phyloP scores from a whole-genome alignment of 352 stramenopile genomes.

The Globisporangium rhizosaccharum region DNA sequence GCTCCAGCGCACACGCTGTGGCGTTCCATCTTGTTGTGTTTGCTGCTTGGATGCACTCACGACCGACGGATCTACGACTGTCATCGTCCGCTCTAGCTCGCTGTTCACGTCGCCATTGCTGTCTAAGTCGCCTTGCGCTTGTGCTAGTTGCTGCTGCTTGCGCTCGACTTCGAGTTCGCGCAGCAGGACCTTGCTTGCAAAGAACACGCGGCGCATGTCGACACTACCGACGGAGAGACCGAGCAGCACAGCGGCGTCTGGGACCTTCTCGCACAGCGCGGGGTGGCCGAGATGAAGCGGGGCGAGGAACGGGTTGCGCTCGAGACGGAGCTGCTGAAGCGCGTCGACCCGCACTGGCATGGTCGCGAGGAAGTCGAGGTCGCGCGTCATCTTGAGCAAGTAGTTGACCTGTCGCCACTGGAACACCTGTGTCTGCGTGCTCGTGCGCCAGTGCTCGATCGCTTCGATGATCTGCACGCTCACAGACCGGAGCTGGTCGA shows the following conservation, averaged over 20 bases:
- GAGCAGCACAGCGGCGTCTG: constrained; percentile 22
- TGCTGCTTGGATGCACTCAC: constrained; percentile 14
- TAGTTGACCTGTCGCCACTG: constrained; percentile 77
- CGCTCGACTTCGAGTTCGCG: constrained; percentile 29
- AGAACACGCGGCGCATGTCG: constrained; percentile 54
- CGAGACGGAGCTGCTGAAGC: constrained; percentile 40
- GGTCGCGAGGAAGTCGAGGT: constrained; percentile 52
- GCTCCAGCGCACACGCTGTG: constrained; percentile 35
- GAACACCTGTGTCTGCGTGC: constrained; percentile 34
- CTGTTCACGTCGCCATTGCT: not conserved
- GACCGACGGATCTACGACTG: constrained; percentile 4
- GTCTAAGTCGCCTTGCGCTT: not conserved
- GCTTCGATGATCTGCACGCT: constrained; percentile 64
- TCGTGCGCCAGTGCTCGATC: constrained; percentile 50
- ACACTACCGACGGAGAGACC: constrained; percentile 44
- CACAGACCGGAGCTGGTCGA: constrained; percentile 56
- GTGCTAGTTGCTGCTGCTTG: constrained; percentile 3
- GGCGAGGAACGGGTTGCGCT: constrained; percentile 64
- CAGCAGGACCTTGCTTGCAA: constrained; percentile 39
- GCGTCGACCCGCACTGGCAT: constrained; percentile 24
- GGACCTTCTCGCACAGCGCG: constrained; percentile 25
- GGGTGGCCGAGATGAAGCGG: constrained; percentile 54
- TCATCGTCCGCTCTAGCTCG: not conserved
- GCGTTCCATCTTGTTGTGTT: not conserved
- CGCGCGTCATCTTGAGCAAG: constrained; percentile 67